These are phyloP conservation scores for Chimonanthus praecox DNA, from an alignment of 164 flowering plant genomes.

Conservation along the genomic window DNA sequence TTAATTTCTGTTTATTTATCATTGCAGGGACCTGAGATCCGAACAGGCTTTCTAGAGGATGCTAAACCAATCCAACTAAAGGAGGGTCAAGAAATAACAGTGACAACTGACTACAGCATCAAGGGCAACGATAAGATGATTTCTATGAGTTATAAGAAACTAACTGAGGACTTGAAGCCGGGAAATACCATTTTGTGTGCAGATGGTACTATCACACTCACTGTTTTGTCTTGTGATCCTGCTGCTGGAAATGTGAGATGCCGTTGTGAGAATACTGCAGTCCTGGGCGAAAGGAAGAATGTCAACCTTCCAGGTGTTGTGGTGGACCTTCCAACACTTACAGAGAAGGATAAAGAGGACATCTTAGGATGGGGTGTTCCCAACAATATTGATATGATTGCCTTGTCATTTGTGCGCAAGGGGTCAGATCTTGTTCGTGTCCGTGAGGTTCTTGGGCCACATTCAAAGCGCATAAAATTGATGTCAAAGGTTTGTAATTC, in stretches of 20 bases:
- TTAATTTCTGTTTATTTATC: neutral
- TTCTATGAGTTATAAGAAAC: slow-evolving; percentile 78
- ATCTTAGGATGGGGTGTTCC: slow-evolving; percentile 83
- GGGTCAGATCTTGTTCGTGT: slow-evolving; percentile 87
- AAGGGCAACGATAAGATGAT: slow-evolving; percentile 63
- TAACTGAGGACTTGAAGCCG: slow-evolving; percentile 71
- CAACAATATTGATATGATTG: slow-evolving; percentile 82
- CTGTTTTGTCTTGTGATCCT: slow-evolving; percentile 64
- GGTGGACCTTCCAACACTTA: slow-evolving; percentile 83
- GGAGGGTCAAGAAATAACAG: slow-evolving; percentile 75
- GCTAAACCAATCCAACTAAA: slow-evolving; percentile 67
- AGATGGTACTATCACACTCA: slow-evolving; percentile 72
- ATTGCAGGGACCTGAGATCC: slow-evolving; percentile 82
- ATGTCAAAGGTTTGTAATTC: slow-evolving; percentile 68
- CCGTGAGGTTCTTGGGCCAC: slow-evolving; percentile 71
- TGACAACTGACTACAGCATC: slow-evolving; percentile 61
- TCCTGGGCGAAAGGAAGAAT: slow-evolving; percentile 75
- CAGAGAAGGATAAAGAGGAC: slow-evolving; percentile 86
- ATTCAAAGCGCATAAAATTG: slow-evolving; percentile 59
- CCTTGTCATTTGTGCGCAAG: slow-evolving; percentile 83
- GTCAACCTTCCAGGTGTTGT: slow-evolving; percentile 88
- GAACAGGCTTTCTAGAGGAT: slow-evolving; percentile 80
- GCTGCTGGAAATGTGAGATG: slow-evolving; percentile 69
- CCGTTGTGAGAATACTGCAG: slow-evolving; percentile 77
- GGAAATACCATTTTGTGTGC: slow-evolving; percentile 73